These are phyloP conservation scores for Dalbergia cultrata DNA, from an alignment of 306 rosid species.

Conservation along the genomic window DNA sequence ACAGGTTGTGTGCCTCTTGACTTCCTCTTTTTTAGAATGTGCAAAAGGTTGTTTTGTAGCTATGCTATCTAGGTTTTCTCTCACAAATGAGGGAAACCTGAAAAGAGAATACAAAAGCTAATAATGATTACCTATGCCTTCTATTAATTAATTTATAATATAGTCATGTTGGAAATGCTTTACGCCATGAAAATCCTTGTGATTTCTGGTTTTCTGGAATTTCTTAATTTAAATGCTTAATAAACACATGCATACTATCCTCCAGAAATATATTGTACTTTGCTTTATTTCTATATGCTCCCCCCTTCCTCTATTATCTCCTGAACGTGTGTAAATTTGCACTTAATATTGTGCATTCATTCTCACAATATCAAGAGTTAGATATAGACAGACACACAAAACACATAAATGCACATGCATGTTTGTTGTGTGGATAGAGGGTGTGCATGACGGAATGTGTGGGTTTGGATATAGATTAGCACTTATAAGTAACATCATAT, in stretches of 20 bases:
- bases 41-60: conserved; percentile 34
- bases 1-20: conserved; percentile 70
- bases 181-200: conserved; percentile 20
- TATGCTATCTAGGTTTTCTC: conserved; percentile 31
- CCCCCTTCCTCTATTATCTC: neutral
- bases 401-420: conserved; percentile 18
- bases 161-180: conserved; percentile 12
- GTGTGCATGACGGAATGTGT: conserved; percentile 1
- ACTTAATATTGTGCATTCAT: neutral
- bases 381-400: conserved; percentile 33
- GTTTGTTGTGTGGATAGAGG: conserved; percentile 37
- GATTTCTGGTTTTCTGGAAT: conserved; percentile 27
- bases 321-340: neutral
- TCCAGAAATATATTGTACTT: conserved; percentile 29
- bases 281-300: neutral
- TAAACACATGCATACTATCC: neutral
- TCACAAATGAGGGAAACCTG: conserved; percentile 41
- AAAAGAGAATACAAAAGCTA: conserved; percentile 26
- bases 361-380: neutral
- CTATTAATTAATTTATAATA: neutral
- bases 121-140: conserved; percentile 10
- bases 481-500: conserved; percentile 28
- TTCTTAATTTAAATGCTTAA: conserved; percentile 1
- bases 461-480: conserved; percentile 22
- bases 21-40: conserved; percentile 24